Percentiles rank a stretch among this genome's conserved stretches.
These are phyloP conservation scores for Ascochyta lentis DNA, from an alignment of 2,329 filamentous ascomycete genomes.

Conservation along the genomic window DNA sequence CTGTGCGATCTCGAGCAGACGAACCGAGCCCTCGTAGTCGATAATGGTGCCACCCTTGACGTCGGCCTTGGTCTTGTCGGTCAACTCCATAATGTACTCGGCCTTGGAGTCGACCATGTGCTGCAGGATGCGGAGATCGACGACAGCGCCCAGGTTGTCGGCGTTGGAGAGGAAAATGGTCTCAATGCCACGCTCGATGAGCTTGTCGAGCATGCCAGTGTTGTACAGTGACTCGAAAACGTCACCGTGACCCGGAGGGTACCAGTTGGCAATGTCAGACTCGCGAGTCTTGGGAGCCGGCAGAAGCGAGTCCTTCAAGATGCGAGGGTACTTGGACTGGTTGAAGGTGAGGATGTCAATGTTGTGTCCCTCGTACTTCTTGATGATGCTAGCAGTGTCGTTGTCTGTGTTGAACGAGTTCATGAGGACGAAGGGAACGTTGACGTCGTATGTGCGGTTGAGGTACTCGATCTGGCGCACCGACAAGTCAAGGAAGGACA, in stretches of 20 bases:
- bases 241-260: conserved; percentile 98
- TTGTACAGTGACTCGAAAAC: conserved; percentile 99
- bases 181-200: conserved; percentile 93
- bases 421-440: conserved; percentile 98
- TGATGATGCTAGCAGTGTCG: conserved; percentile 98
- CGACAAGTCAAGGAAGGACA: conserved; percentile 99
- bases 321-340: conserved; percentile 97
- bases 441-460: conserved; percentile 96
- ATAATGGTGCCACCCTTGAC: conserved; percentile 99
- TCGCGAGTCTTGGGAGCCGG: conserved; percentile 90
- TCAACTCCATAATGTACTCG: conserved; percentile 99
- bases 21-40: conserved; percentile 96
- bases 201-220: conserved; percentile 96
- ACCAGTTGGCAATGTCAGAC: conserved; percentile 94
- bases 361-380: conserved; percentile 99
- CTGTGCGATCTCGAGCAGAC: conserved; percentile 97
- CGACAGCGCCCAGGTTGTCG: conserved; percentile 96
- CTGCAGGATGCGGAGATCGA: conserved; percentile 96
- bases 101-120: conserved; percentile 98
- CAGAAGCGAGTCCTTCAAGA: conserved; percentile 97
- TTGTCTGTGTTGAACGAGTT: conserved; percentile 99
- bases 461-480: conserved; percentile 99
- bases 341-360: conserved; percentile 99
- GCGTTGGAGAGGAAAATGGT: conserved; percentile 99
- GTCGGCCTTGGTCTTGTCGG: conserved; percentile 99